Conservation (phyloP, 2,329 filamentous ascomycete species). For the Aspergillus brunneoviolaceus region DNA sequence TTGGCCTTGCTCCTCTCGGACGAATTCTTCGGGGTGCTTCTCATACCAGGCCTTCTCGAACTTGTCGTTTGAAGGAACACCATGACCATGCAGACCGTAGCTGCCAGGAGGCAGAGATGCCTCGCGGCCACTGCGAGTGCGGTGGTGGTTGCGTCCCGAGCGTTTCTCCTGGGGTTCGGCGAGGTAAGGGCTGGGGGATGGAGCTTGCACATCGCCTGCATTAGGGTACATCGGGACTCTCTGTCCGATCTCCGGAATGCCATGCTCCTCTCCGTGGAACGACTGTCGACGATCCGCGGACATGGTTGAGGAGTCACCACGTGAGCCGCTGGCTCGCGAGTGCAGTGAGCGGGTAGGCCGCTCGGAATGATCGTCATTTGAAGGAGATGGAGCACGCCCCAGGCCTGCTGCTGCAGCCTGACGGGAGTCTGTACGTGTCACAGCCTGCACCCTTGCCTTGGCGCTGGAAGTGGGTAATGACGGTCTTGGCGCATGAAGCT, state of each 20-base stretch:
- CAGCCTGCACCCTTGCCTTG: constrained; percentile 76
- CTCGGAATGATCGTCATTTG: constrained; percentile 50
- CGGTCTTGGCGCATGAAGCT: constrained; percentile 85
- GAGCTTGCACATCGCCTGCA: constrained; percentile 93
- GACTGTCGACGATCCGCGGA: constrained; percentile 57
- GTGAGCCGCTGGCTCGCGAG: constrained; percentile 61
- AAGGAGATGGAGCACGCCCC: constrained; percentile 59
- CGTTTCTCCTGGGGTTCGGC: constrained; percentile 46
- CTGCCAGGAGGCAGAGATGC: constrained; percentile 78
- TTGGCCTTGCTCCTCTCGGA: constrained; percentile 69
- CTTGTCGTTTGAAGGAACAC: constrained; percentile 70
- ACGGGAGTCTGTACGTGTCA: constrained; percentile 89
- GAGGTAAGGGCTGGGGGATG: constrained; percentile 68
- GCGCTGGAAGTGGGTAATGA: constrained; percentile 78
- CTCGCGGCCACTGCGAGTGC: constrained; percentile 71
- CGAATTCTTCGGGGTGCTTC: constrained; percentile 79
- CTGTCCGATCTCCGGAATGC: constrained; percentile 88
- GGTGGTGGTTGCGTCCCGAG: constrained; percentile 59
- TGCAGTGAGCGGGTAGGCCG: constrained; percentile 56
- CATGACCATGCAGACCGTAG: constrained; percentile 90
- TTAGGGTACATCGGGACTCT: constrained; percentile 92
- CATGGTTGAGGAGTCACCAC: constrained; percentile 47
- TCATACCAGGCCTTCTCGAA: constrained; percentile 91
- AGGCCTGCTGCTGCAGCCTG: constrained; percentile 82
- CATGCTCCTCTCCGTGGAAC: constrained; percentile 71